phyloP scores from a whole-genome alignment of 805 yeast species.

The Isabelozyma rhagii region DNA sequence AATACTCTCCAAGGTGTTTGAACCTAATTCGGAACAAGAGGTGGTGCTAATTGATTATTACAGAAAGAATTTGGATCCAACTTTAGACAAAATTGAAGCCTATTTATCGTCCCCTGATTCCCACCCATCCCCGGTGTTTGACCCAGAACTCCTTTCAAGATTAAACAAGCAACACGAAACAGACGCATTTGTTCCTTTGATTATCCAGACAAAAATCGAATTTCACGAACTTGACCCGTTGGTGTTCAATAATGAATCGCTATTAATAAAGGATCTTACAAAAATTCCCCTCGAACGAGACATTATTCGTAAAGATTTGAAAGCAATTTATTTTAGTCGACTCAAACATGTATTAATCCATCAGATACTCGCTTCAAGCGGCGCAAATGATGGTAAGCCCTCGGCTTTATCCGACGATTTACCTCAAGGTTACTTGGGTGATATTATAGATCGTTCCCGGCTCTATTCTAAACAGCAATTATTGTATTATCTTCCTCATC shows the following conservation, averaged over 20 bases:
- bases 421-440: slow-evolving; percentile 20
- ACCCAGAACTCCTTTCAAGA: slow-evolving; percentile 6
- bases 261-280: slow-evolving; percentile 5
- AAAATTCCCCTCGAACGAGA: background rate
- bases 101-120: background rate
- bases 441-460: slow-evolving; percentile 18
- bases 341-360: background rate
- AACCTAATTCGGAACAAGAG: too few relatives aligned
- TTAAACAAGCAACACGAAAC: slow-evolving; percentile 27
- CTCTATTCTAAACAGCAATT: slow-evolving; percentile 19
- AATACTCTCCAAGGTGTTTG: too few relatives aligned
- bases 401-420: background rate
- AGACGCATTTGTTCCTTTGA: slow-evolving; percentile 14
- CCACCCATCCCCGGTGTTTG: slow-evolving; percentile 6
- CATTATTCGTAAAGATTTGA: background rate
- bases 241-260: slow-evolving; percentile 6
- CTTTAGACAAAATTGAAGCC: slow-evolving; percentile 1
- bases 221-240: slow-evolving; percentile 5
- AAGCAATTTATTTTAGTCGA: background rate
- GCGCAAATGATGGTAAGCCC: too few relatives aligned
- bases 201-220: slow-evolving; percentile 13
- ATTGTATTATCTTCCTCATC: slow-evolving; percentile 27
- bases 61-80: too few relatives aligned
- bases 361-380: background rate
- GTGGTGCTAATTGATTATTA: too few relatives aligned